These are phyloP conservation scores for Clavulina sp. DNA, from an alignment of 768 basidiomycete genomes.

Conservation along the genomic window DNA sequence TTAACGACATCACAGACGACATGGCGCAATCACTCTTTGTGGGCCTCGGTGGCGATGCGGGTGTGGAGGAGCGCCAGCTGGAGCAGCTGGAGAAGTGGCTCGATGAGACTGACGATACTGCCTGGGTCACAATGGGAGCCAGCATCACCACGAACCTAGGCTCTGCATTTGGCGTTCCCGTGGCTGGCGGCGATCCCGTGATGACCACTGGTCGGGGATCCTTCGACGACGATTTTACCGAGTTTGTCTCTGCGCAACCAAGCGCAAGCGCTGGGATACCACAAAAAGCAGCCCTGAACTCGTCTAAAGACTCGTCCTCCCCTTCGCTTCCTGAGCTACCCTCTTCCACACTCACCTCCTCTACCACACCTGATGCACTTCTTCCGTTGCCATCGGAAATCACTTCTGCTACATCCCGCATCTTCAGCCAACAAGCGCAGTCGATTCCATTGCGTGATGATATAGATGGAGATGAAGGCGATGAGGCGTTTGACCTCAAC, in stretches of 20 bases:
- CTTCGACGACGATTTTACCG: constrained; percentile 70
- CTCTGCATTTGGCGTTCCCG: too few relatives aligned
- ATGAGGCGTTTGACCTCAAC: constrained; percentile 38
- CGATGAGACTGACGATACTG: constrained; percentile 28
- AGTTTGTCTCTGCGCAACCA: constrained; percentile 46
- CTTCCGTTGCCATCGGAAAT: constrained; percentile 20
- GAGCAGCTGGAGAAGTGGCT: constrained; percentile 46
- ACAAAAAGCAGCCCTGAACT: constrained; percentile 25
- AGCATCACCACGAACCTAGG: too few relatives aligned
- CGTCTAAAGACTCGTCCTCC: constrained; percentile 33
- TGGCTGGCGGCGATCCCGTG: not conserved
- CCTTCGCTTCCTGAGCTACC: too few relatives aligned
- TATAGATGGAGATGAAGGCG: constrained; percentile 12
- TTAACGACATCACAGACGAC: constrained; percentile 18
- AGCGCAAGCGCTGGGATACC: not conserved
- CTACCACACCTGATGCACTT: too few relatives aligned
- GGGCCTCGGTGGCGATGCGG: not conserved
- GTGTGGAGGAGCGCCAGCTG: constrained; percentile 24
- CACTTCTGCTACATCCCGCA: constrained; percentile 16
- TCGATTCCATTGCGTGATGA: constrained; percentile 7
- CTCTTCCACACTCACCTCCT: too few relatives aligned
- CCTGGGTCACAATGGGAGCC: constrained; percentile 2
- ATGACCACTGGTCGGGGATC: constrained; percentile 14
- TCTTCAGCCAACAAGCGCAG: constrained; percentile 13
- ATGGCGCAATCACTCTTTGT: constrained; percentile 5